A percentile compares a stretch with the other conserved stretches of the same genome.
phyloP scores from a whole-genome alignment of 129 eudicot genomes.

The Ambrosia artemisiifolia region DNA sequence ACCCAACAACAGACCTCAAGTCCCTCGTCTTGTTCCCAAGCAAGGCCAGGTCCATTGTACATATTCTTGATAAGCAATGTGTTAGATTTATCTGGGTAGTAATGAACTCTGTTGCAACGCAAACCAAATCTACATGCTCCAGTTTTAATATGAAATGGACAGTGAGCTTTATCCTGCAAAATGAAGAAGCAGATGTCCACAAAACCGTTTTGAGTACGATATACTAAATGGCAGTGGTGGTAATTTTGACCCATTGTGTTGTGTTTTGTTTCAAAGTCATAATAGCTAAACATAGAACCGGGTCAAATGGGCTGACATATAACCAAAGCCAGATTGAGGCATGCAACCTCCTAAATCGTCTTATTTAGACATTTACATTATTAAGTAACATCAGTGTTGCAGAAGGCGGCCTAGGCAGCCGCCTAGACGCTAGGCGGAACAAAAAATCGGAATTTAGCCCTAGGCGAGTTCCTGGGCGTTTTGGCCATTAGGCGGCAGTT shows the following conservation, averaged over 20 bases:
- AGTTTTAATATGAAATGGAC: conserved; percentile 97
- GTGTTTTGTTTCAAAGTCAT: not conserved
- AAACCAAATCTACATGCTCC: conserved; percentile 96
- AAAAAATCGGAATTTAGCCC: too few species aligned
- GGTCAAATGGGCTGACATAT: not conserved
- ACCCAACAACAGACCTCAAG: conserved; percentile 99
- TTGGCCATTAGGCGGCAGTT: too few species aligned
- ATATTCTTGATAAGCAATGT: conserved; percentile 92
- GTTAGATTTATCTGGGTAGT: conserved; percentile 87
- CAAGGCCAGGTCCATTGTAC: conserved; percentile 97
- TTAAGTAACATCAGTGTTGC: not conserved
- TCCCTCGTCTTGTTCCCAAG: conserved; percentile 99
- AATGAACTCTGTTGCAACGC: conserved; percentile 91
- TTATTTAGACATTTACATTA: not conserved
- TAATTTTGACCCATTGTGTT: not conserved
- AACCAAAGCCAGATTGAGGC: not conserved
- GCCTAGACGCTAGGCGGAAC: too few species aligned
- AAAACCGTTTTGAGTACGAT: conserved; percentile 5
- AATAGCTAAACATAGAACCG: not conserved
- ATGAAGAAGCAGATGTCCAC: conserved; percentile 12
- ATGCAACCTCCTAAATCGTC: not conserved
- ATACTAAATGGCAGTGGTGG: not conserved
- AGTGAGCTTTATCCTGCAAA: conserved; percentile 97
- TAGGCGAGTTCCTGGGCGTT: too few species aligned
- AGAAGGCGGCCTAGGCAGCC: too few species aligned